phyloP scores from a whole-genome alignment of 345 rosid genomes.

The Streptanthus diversifolius region DNA sequence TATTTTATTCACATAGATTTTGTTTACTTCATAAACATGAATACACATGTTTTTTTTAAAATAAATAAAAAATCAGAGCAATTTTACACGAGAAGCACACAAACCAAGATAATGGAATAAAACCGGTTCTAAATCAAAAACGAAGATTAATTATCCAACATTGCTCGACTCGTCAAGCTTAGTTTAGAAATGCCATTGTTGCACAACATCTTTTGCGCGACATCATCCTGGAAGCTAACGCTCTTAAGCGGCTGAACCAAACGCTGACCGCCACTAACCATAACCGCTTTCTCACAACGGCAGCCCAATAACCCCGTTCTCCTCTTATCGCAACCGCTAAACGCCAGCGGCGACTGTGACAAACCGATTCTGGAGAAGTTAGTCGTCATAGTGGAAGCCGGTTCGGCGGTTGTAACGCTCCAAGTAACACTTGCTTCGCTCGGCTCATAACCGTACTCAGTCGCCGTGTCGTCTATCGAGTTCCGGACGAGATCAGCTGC shows the following conservation, averaged over 20 bases:
- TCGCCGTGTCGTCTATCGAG: conserved; percentile 58
- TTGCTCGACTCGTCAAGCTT: conserved; percentile 17
- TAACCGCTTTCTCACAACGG: conserved; percentile 72
- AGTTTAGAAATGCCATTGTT: conserved; percentile 26
- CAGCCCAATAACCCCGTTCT: conserved; percentile 53
- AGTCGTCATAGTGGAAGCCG: conserved; percentile 36
- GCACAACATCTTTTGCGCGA: conserved; percentile 15
- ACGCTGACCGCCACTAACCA: conserved; percentile 26
- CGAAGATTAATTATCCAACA: conserved; percentile 1
- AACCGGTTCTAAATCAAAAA: conserved; percentile 5
- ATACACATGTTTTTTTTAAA: not conserved
- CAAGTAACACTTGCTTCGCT: conserved; percentile 90
- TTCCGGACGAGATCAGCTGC: conserved; percentile 41
- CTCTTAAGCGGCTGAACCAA: conserved; percentile 12
- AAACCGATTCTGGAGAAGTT: conserved; percentile 52
- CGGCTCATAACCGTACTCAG: conserved; percentile 68
- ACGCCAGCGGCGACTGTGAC: not conserved
- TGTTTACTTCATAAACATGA: conserved; percentile 10
- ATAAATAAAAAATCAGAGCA: not conserved
- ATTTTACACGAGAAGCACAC: not conserved
- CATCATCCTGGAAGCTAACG: conserved; percentile 1
- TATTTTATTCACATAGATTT: not conserved
- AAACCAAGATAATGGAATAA: not conserved
- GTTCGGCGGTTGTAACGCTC: conserved; percentile 85
- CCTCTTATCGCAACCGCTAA: conserved; percentile 23